Evolutionary conservation across 768 basidiomycete genomes (phyloP).

Genomic region (Cytidiella melzeri): DNA sequence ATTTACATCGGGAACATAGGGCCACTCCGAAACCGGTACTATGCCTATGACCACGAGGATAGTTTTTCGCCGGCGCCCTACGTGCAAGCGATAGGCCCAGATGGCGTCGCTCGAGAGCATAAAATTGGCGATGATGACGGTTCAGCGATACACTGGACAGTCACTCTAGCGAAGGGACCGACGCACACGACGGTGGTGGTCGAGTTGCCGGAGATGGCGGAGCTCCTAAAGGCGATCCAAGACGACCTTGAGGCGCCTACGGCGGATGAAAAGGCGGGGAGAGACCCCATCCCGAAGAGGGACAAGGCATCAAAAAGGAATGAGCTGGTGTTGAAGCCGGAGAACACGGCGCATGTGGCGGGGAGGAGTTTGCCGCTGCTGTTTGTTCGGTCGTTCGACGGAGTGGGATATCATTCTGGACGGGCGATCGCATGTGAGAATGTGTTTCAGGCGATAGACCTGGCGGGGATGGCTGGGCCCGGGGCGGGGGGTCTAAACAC

Average conservation of each 20-base stretch:
- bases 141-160: conserved; percentile 1
- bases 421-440: conserved; percentile 80
- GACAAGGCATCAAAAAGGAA: conserved; percentile 6
- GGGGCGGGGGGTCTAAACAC: conserved; percentile 47
- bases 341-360: conserved; percentile 42
- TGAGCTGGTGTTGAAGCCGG: conserved; percentile 11
- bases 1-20: conserved; percentile 89
- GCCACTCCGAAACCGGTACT: conserved; percentile 72
- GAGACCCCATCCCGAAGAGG: conserved; percentile 1
- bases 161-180: conserved; percentile 43
- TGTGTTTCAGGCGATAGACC: conserved; percentile 62
- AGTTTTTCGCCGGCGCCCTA: conserved; percentile 59
- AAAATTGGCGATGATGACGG: conserved; percentile 1
- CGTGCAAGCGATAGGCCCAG: conserved; percentile 37
- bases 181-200: conserved; percentile 81
- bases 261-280: conserved; percentile 29
- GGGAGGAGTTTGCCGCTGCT: conserved; percentile 71
- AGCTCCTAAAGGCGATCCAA: conserved; percentile 74
- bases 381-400: conserved; percentile 76
- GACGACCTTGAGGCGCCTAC: conserved; percentile 54
- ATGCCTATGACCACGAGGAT: conserved; percentile 63
- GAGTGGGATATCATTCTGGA: conserved; percentile 87
- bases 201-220: conserved; percentile 72
- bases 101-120: conserved; percentile 9
- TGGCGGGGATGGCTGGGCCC: conserved; percentile 34